phyloP scores from a whole-genome alignment of 345 rosid genomes.

The Turritis glabra region DNA sequence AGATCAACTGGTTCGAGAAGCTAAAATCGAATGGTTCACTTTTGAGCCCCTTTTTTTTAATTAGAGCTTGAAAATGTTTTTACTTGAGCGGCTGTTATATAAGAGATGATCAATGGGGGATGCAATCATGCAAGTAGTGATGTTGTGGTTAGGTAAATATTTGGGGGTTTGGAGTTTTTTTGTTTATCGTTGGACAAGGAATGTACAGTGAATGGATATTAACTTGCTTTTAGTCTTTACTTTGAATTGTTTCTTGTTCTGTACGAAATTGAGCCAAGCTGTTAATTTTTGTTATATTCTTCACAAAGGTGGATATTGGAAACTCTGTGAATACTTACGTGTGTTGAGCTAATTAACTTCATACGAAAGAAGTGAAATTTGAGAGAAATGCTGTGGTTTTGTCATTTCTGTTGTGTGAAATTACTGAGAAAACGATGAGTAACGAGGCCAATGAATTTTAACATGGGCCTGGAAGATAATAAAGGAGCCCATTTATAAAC shows the following conservation, averaged over 20 bases:
- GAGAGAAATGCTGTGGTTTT: neutral
- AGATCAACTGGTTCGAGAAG: slow-evolving; percentile 42
- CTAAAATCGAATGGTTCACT: neutral
- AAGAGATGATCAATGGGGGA: slow-evolving; percentile 20
- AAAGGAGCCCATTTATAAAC: neutral
- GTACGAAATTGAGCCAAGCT: slow-evolving; percentile 11
- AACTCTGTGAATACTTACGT: neutral
- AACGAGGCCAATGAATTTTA: neutral
- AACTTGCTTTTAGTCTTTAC: slow-evolving; percentile 33
- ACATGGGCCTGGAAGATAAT: neutral
- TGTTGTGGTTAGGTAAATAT: slow-evolving; percentile 31
- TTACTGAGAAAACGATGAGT: neutral
- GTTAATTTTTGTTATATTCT: neutral
- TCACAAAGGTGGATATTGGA: neutral
- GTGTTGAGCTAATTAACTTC: neutral
- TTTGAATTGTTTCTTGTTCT: slow-evolving; percentile 10
- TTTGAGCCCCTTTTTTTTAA: slow-evolving; percentile 4
- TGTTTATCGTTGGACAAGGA: slow-evolving; percentile 21
- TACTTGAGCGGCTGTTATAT: slow-evolving; percentile 32
- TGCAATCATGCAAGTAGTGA: neutral
- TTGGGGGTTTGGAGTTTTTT: slow-evolving; percentile 6
- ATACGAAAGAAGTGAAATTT: neutral
- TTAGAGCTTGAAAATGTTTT: slow-evolving; percentile 13
- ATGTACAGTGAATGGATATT: slow-evolving; percentile 36
- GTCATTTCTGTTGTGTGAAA: neutral